Evolutionary conservation across 108 stramenopile genomes (phyloP), one percentile per base, ranked within the genome.

Genomic region (Cyclotella distinguenda): DNA sequence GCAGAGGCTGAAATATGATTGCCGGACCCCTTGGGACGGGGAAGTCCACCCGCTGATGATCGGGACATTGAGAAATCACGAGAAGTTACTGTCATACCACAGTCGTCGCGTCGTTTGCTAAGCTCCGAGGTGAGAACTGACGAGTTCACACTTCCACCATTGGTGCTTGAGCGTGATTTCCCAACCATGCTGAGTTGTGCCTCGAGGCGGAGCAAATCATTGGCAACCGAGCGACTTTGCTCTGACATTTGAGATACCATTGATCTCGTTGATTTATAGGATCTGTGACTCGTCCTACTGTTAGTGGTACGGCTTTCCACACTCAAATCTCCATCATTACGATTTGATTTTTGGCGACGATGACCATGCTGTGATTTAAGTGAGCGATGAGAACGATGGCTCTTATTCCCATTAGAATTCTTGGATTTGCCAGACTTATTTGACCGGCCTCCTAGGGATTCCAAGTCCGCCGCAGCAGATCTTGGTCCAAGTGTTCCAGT

Each of bases 111-210:
- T 44, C 72, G 56, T 57, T 78, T 78, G n/a, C 60, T 68, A 38
- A 72, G 28, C 12, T 74, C 73, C 0, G 60, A 9, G 9, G 60
- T 34, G 18, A n/a, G n/a, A n/a, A 49, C 48, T 28, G 40, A 36
- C 1, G 63, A 52, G n/a, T 23, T 70, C 10, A 42, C 63, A 15
- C 64, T 53, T 26, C 73, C 69, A 9, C 51, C 28, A 27, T 54
- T 52, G 7, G 70, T 55, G 13, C 58, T 38, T 19, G 66, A 62
- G 6, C 68, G 66, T 0, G 66, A 60, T 61, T 71, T 72, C 13
- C 87, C 90, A 1, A 93, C 92, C 92, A 93, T 93, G 35, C 86
- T 85, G 34, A 94, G 68, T 55, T 94, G 93, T 74, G 87, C 87
- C 56, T 94, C 93, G 16, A 94, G 53, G 30, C 93, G 68, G 6